phyloP scores from a whole-genome alignment of 176 grass and related monocot species.

The Chrysopogon serrulatus region DNA sequence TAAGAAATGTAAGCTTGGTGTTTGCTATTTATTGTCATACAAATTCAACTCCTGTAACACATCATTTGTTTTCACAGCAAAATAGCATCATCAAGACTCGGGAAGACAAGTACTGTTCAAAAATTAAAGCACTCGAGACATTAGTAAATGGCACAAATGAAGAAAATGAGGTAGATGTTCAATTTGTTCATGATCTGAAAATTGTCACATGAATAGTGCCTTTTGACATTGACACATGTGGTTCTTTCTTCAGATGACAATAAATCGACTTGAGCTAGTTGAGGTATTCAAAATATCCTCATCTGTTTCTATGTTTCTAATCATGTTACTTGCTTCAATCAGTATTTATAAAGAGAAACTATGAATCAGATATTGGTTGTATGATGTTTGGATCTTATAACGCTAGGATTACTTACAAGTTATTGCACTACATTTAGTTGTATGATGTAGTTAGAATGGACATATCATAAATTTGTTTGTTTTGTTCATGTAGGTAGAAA shows the following conservation, averaged over 20 bases:
- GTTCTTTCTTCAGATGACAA: conserved; percentile 61
- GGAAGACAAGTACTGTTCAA: conserved; percentile 87
- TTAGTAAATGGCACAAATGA: conserved; percentile 94
- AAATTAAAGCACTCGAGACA: conserved; percentile 83
- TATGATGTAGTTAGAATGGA: neutral
- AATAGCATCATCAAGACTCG: conserved; percentile 71
- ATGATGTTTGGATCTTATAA: neutral
- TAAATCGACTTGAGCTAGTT: conserved; percentile 64
- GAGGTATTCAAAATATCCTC: conserved; percentile 50
- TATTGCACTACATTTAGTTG: neutral
- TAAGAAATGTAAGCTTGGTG: conserved; percentile 69
- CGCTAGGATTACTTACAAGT: conserved; percentile 1
- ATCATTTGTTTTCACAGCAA: conserved; percentile 68
- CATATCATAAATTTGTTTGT: neutral
- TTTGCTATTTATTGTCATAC: neutral
- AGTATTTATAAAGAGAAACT: neutral
- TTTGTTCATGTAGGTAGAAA: conserved; percentile 62
- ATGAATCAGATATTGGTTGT: neutral
- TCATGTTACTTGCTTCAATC: conserved; percentile 12
- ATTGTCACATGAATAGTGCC: neutral
- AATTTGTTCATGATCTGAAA: conserved; percentile 6
- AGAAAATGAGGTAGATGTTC: conserved; percentile 74
- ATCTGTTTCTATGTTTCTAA: neutral
- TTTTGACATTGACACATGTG: conserved; percentile 31
- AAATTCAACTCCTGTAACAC: conserved; percentile 6